Evolutionary conservation across 1,284 basidiomycete genomes (phyloP), one percentile per base, ranked within the genome.

Genomic region (Apiotrichum veenhuisii): DNA sequence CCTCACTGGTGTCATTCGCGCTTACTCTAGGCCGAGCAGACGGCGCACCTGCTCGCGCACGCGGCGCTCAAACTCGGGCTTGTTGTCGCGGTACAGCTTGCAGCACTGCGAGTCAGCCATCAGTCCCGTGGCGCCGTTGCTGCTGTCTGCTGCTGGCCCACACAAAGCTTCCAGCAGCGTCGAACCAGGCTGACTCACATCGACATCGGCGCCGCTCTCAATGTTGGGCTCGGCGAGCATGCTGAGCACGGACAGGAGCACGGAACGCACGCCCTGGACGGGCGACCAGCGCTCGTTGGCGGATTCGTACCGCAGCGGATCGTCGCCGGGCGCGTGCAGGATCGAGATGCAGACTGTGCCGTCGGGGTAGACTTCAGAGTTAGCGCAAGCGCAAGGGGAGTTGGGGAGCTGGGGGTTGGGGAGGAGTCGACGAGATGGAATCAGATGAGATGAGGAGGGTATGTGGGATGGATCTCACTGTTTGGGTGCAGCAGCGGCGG

Each of bases 221-320:
- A 98, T 83, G 77, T 99, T 99, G n/a, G 96, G 96, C 80, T 98
- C 95, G 87, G 96, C 94, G n/a, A 99, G 84, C 95, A 99, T 98
- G 54, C 91, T 95, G 64, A 98, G 87, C 22, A 98, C 95, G 65
- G 90, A 93, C 8, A 98, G 81, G 54, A 94, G 83, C 59, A 98
- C 96, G 75, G 96, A 97, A 79, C 98, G 91, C 43, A 98, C 91
- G 5, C 75, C 74, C 64, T 77, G 76, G 4, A 98, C 94, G 18
- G 96, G 96, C 58, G 90, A 94, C 96, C 96, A 99, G 42, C 96
- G 85, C 75, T 99, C 96, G 26, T 89, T 92, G 0, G 95, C 93
- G 61, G 88, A 86, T 74, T 99, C 96, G 73, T 84, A 84, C 42
- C 77, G 74, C 49, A 82, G 77, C 22, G 83, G 82, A 64, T 83